These are phyloP conservation scores for Chaetomium sp. DNA, from an alignment of 2,329 filamentous ascomycete species.

Conservation along the genomic window DNA sequence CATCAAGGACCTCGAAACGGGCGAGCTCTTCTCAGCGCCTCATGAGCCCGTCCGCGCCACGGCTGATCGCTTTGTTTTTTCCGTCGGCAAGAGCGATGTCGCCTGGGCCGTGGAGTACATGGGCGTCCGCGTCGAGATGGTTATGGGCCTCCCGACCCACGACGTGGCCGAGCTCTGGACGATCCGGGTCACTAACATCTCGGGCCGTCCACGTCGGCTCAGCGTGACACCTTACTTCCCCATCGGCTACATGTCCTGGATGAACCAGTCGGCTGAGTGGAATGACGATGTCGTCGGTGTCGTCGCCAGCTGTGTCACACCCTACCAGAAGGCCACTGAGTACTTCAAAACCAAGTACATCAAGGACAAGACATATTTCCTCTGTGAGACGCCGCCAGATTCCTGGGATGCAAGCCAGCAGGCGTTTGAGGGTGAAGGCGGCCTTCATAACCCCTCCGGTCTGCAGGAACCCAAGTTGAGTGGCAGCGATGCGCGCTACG, in stretches of 20 bases:
- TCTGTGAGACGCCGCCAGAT: conserved; percentile 45
- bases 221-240: conserved; percentile 52
- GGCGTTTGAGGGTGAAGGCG: conserved; percentile 50
- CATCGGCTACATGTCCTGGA: conserved; percentile 56
- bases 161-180: conserved; percentile 52
- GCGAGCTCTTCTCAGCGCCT: conserved; percentile 47
- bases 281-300: conserved; percentile 42
- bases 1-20: conserved; percentile 48
- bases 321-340: conserved; percentile 51
- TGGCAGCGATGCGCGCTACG: conserved; percentile 46
- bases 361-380: conserved; percentile 52
- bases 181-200: conserved; percentile 45
- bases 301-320: conserved; percentile 47
- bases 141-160: conserved; percentile 43
- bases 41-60: conserved; percentile 47
- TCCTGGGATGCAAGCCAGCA: conserved; percentile 48
- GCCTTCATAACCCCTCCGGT: conserved; percentile 45
- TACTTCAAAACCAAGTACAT: conserved; percentile 51
- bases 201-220: conserved; percentile 38
- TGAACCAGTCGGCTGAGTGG: conserved; percentile 53
- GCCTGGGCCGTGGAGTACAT: conserved; percentile 47
- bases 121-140: conserved; percentile 47
- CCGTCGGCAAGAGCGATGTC: conserved; percentile 48
- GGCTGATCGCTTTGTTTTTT: conserved; percentile 45
- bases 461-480: conserved; percentile 31